Evolutionary conservation across 2,329 filamentous ascomycete species (phyloP).

Genomic region (Aureobasidium sp.): DNA sequence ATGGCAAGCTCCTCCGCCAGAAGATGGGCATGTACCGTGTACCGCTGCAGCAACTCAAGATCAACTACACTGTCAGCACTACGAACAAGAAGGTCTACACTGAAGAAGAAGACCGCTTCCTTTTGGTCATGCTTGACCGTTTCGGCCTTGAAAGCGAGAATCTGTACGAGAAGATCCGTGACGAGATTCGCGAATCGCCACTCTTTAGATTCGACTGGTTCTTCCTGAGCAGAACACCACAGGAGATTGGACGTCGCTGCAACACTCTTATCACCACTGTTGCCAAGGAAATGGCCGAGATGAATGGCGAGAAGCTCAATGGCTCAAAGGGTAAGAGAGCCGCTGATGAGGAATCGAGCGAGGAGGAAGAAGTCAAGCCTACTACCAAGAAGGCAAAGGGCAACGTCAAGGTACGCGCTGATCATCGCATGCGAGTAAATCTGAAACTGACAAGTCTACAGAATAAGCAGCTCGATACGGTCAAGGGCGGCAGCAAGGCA

Average conservation of each 20-base stretch:
- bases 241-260: constrained; percentile 85
- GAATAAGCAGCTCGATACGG: constrained; percentile 88
- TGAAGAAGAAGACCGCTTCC: constrained; percentile 92
- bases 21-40: constrained; percentile 98
- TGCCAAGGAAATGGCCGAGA: constrained; percentile 79
- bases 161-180: constrained; percentile 89
- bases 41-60: constrained; percentile 92
- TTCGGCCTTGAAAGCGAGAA: constrained; percentile 85
- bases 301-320: constrained; percentile 39
- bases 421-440: not conserved
- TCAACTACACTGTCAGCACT: constrained; percentile 97
- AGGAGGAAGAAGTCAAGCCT: constrained; percentile 70
- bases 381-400: constrained; percentile 93
- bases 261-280: constrained; percentile 91
- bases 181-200: constrained; percentile 89
- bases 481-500: constrained; percentile 68
- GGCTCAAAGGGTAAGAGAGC: constrained; percentile 61
- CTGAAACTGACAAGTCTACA: constrained; percentile 31
- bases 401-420: constrained; percentile 61
- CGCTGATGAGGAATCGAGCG: constrained; percentile 73
- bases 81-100: constrained; percentile 99
- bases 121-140: constrained; percentile 86
- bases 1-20: constrained; percentile 85
- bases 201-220: constrained; percentile 99
- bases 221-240: constrained; percentile 87